A percentile compares a stretch with the other conserved stretches of the same genome.
These are phyloP conservation scores for Hymenoscyphus salicellus DNA, from an alignment of 2,329 filamentous ascomycete species.

Conservation along the genomic window DNA sequence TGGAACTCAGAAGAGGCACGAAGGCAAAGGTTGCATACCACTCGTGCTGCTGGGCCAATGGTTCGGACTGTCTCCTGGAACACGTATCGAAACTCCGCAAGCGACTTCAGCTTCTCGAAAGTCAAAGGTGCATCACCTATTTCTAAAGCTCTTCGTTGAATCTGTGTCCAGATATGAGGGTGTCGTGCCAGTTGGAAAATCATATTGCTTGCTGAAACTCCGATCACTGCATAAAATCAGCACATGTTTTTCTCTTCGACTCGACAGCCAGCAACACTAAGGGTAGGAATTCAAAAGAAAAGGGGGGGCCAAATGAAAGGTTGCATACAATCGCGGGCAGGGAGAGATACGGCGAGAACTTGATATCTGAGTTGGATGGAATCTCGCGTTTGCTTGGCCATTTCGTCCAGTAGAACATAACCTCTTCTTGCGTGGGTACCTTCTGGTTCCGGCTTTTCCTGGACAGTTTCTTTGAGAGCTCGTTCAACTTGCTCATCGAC, in stretches of 20 bases:
- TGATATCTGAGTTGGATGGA: slow-evolving; percentile 38
- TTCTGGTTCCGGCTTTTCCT: slow-evolving; percentile 30
- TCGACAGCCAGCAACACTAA: too few relatives aligned
- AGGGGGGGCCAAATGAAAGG: too few relatives aligned
- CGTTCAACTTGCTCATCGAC: slow-evolving; percentile 45
- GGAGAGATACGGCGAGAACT: slow-evolving; percentile 50
- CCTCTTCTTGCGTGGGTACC: slow-evolving; percentile 35
- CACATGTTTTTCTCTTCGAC: too few relatives aligned
- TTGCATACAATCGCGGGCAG: slow-evolving; percentile 47
- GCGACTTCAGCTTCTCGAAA: slow-evolving; percentile 17
- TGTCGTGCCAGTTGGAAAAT: slow-evolving; percentile 46
- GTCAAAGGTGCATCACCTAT: slow-evolving; percentile 14
- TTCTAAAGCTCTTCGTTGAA: slow-evolving; percentile 6
- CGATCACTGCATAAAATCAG: slow-evolving; percentile 38
- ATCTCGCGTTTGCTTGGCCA: slow-evolving; percentile 47
- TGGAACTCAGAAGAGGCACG: neutral
- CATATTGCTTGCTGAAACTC: slow-evolving; percentile 45
- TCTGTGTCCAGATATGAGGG: slow-evolving; percentile 20
- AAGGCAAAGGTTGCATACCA: neutral
- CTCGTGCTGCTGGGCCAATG: neutral
- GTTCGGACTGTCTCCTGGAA: slow-evolving; percentile 5
- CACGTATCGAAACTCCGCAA: neutral
- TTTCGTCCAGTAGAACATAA: slow-evolving; percentile 56
- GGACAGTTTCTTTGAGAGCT: slow-evolving; percentile 27
- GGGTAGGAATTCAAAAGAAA: too few relatives aligned